A percentile compares a stretch with the other conserved stretches of the same genome.
phyloP scores from a whole-genome alignment of 805 yeast species.

The Pichia heedii region DNA sequence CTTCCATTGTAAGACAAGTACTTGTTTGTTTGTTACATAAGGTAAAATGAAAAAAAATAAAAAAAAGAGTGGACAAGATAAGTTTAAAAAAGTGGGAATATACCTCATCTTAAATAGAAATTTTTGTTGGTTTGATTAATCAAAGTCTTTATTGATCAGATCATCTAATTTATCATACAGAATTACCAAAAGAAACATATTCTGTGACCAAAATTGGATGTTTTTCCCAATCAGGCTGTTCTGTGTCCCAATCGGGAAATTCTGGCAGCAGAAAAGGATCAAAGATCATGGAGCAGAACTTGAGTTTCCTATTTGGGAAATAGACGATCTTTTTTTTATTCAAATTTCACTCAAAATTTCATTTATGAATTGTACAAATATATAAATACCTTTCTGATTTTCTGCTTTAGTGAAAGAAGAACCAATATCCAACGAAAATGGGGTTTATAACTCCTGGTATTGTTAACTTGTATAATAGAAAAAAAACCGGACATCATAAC shows the following conservation, averaged over 20 bases:
- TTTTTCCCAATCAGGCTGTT: not conserved
- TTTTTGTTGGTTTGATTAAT: not conserved
- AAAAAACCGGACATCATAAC: not conserved
- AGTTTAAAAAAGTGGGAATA: not conserved
- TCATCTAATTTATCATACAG: too few relatives aligned
- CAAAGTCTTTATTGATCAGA: not conserved
- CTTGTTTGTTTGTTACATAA: not conserved
- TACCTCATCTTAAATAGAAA: not conserved
- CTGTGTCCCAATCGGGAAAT: not conserved
- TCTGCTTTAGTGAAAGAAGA: too few relatives aligned
- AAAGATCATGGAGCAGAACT: not conserved
- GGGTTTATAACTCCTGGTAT: slow-evolving; percentile 10
- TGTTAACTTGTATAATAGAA: slow-evolving; percentile 1
- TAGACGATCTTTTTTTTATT: too few relatives aligned
- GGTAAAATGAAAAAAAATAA: not conserved
- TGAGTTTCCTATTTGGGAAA: not conserved
- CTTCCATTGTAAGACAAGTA: not conserved
- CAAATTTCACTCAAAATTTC: too few relatives aligned
- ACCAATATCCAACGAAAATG: too few relatives aligned
- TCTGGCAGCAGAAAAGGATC: not conserved
- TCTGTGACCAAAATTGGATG: not conserved
- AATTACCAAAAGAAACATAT: too few relatives aligned
- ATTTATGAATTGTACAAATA: too few relatives aligned
- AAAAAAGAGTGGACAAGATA: not conserved
- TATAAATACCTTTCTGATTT: too few relatives aligned